Base-by-base conservation (phyloP, 208 protist genomes). In the Leishmania gerbilli region DNA sequence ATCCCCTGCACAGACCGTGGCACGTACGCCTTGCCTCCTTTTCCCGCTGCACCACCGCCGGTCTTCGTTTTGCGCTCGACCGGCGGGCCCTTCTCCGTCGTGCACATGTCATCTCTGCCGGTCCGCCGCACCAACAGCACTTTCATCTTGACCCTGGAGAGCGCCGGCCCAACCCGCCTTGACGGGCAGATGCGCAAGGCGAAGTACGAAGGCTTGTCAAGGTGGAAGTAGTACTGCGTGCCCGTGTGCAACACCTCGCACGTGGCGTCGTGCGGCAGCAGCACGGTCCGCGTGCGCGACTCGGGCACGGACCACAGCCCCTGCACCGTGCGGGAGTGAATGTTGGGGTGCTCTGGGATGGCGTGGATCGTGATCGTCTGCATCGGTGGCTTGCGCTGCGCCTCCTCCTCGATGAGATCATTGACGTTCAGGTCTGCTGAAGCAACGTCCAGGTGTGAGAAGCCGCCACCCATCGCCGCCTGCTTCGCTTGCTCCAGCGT, bases 191-290 rank as follows among this genome's bases (percentile, higher is more conserved):
- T 21, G 2, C 89, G 82, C 69, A 90, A 74, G 37, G 82, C 90
- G 60, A 92, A 64, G 75, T 88, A 80, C 24, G 86, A 82, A 24
- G 91, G 81, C 31, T 72, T 81, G 55, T 75, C 83, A 37, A 95
- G 82, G 47, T 77, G 83, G n/a, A 95, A 83, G 42, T 81, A 76
- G 74, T 87, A 95, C 80, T 95, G 91, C 45, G 76, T 71, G 72
- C 77, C 82, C 4, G 77, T 79, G 77, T 51, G 82, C 24, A 79
- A 27, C 24, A 47, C n/a, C 47, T 84, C 76, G 0, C 21, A 9
- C 21, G 31, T 40, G n/a, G 58, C 31, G 45, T 77, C 55, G n/a
- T 79, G 58, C 45, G 56, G 31, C 2, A 55, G 27, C 31, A 79
- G 21, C 55, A 40, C 27, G 27, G 69, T 45, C n/a, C 11, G 31